Base-by-base conservation (phyloP, 495 filamentous ascomycete species). In the Geopyxis carbonaria region DNA sequence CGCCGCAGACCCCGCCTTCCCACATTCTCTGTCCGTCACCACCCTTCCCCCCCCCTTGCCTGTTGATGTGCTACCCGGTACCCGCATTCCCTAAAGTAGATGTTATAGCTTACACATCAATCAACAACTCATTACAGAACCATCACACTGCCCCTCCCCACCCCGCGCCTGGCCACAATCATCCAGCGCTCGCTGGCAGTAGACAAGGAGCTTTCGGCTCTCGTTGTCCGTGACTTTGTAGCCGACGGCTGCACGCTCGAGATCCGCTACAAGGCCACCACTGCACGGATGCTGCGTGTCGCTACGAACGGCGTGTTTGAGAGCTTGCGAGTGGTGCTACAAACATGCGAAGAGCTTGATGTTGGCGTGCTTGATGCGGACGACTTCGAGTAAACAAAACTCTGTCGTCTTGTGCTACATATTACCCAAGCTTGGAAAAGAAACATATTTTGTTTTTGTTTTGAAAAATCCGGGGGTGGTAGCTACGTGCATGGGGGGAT, bases 251-350 rank as follows among this genome's bases (percentile, higher is more conserved):
- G 50, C 24, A 34, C 57, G 20, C 55, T 97, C 31, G 63, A 68
- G 25, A 76, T 76, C 7, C 70, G 78, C 35, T 97, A 95, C 63
- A 71, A 68, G 33, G 89, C 89, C 0, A 85, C 83, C 0, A 95
- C 89, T 11, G 89, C 92, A 46, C 75, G 89, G 41, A 94, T 94
- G 91, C 67, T 97, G 45, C 75, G 89, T 11, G 89, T 97, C 7
- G 83, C 89, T 10, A 87, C 93, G 46, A 97, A 97, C 61, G 84
- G 87, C n/a, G 93, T 93, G 53, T 83, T 95, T 66, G 89, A 95
- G 45, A 91, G 80, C 46, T 49, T 94, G 20, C 71, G 75, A 7
- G 72, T 92, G 24, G 73, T 94, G 0, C 56, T 95, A 31, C 77
- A 78, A 22, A 76, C 89, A 0, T 91, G 91, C 76, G 70, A 77